Percentiles rank a stretch among this genome's conserved stretches.
phyloP scores from a whole-genome alignment of 129 eudicot genomes.

The Glebionis coronaria region DNA sequence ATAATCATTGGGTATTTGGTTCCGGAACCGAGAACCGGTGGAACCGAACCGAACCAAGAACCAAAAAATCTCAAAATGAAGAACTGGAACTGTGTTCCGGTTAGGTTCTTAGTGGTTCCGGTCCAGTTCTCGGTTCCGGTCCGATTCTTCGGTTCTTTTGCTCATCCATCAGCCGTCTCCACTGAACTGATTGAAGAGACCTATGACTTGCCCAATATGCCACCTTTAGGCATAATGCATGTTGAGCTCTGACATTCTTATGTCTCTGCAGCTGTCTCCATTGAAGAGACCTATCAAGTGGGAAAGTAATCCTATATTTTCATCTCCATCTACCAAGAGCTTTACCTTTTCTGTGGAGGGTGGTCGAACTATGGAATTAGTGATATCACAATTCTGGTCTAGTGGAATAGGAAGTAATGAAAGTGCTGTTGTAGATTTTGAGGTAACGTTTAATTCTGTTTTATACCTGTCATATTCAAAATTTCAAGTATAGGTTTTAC shows the following conservation, averaged over 20 bases:
- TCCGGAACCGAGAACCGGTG: too few relatives aligned
- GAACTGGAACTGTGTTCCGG: too few relatives aligned
- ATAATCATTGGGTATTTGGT: too few relatives aligned
- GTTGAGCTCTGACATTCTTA: constrained; percentile 34
- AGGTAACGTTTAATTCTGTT: constrained; percentile 47
- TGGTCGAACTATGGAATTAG: constrained; percentile 89
- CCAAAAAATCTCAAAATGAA: too few relatives aligned
- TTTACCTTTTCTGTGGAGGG: constrained; percentile 85
- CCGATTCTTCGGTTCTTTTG: too few relatives aligned
- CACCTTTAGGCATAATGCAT: not conserved
- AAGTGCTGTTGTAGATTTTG: constrained; percentile 73
- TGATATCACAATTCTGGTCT: constrained; percentile 98
- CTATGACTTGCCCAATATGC: not conserved
- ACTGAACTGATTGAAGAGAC: not conserved
- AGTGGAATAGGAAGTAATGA: constrained; percentile 95
- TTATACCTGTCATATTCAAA: constrained; percentile 8
- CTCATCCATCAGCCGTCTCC: too few relatives aligned
- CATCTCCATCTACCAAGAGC: constrained; percentile 89
- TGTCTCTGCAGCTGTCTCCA: constrained; percentile 64
- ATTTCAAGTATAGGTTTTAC: constrained; percentile 4
- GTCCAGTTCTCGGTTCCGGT: too few relatives aligned
- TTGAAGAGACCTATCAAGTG: constrained; percentile 82
- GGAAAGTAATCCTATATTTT: constrained; percentile 72
- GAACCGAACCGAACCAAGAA: too few relatives aligned
- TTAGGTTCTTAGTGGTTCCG: too few relatives aligned